Conservation (phyloP, 495 filamentous ascomycete species). For the Chaetomium cochliodes region DNA sequence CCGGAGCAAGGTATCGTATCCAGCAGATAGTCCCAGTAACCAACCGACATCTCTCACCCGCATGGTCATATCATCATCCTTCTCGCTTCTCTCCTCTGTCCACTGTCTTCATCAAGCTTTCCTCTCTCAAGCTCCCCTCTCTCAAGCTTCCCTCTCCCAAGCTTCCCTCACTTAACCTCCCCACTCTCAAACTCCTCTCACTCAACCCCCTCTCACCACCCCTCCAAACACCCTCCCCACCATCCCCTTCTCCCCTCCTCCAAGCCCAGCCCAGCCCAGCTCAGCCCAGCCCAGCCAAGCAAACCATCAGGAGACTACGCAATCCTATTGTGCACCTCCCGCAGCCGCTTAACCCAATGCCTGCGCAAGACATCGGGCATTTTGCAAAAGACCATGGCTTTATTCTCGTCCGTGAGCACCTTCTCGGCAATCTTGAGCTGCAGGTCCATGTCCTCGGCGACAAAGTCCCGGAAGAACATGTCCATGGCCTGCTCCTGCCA, state of each 20-base stretch:
- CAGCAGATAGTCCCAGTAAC: too few species aligned
- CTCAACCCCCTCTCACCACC: too few species aligned
- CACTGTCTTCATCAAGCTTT: neutral
- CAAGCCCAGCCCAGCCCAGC: neutral
- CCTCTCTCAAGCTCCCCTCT: neutral
- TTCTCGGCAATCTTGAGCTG: constrained; percentile 55
- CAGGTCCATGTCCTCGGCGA: constrained; percentile 48
- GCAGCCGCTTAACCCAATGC: constrained; percentile 49
- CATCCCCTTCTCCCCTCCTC: too few species aligned
- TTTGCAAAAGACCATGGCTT: constrained; percentile 55
- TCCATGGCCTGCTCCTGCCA: constrained; percentile 53
- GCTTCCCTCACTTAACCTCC: neutral
- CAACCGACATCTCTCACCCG: too few species aligned
- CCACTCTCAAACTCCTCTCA: too few species aligned
- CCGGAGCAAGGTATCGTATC: neutral
- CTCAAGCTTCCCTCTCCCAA: neutral
- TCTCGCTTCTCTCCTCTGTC: too few species aligned
- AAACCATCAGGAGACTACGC: constrained; percentile 14
- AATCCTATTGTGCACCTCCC: constrained; percentile 49
- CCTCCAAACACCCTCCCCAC: too few species aligned
- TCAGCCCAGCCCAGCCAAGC: neutral
- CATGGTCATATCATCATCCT: too few species aligned
- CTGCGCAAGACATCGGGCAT: constrained; percentile 45
- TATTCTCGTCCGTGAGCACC: constrained; percentile 51
- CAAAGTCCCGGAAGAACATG: constrained; percentile 51